phyloP scores from a whole-genome alignment of 306 rosid genomes.

The Cucurbita moschata region DNA sequence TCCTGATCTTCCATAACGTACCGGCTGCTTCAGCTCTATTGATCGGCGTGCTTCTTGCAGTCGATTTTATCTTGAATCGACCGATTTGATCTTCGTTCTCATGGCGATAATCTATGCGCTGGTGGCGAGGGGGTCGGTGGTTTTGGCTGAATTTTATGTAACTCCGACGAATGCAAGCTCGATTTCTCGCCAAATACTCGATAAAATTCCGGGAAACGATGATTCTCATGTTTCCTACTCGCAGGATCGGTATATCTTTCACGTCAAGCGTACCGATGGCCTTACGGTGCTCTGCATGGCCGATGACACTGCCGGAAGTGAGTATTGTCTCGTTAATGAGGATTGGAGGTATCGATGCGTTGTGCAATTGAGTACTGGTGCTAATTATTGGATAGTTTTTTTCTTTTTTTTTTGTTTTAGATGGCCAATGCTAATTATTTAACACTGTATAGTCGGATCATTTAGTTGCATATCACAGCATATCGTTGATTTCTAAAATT shows the following conservation, averaged over 20 bases:
- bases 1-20: neutral
- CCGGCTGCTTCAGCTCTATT: neutral
- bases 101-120: slow-evolving; percentile 83
- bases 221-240: slow-evolving; percentile 83
- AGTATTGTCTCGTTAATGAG: slow-evolving; percentile 1
- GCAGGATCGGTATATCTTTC: slow-evolving; percentile 85
- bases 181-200: slow-evolving; percentile 66
- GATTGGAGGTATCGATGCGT: neutral
- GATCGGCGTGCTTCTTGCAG: neutral
- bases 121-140: slow-evolving; percentile 87
- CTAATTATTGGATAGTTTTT: neutral
- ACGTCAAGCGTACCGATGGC: slow-evolving; percentile 91
- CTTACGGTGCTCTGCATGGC: slow-evolving; percentile 99
- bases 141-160: slow-evolving; percentile 64
- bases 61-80: neutral
- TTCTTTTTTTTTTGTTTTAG: neutral
- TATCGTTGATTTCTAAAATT: neutral
- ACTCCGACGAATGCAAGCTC: slow-evolving; percentile 78
- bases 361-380: neutral
- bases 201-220: slow-evolving; percentile 63
- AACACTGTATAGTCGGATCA: neutral
- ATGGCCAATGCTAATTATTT: neutral
- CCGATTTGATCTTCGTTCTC: neutral
- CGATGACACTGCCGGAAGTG: slow-evolving; percentile 79
- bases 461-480: neutral